Evolutionary conservation across 2,329 filamentous ascomycete genomes (phyloP).

Genomic region (Microcyclospora tardicrescens): DNA sequence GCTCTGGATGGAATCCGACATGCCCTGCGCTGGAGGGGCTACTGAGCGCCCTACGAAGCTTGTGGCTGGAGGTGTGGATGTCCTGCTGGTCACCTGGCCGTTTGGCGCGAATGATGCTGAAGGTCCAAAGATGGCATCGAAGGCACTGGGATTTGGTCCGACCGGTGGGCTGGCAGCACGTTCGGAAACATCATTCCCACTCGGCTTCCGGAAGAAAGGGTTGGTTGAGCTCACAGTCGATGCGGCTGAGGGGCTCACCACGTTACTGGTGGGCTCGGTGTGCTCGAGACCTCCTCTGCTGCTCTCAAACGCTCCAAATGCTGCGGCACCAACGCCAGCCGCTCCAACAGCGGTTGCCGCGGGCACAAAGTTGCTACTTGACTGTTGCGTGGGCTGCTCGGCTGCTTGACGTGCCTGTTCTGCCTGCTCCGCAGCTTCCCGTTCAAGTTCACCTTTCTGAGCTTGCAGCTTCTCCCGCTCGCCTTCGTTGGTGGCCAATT

Average conservation of each 20-base stretch:
- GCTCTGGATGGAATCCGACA: conserved; percentile 18
- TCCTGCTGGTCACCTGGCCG: conserved; percentile 13
- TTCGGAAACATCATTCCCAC: conserved; percentile 11
- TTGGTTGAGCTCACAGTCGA: conserved; percentile 52
- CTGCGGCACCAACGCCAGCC: conserved; percentile 5
- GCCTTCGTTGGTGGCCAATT: conserved; percentile 74
- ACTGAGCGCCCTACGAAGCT: conserved; percentile 14
- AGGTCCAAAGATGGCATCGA: conserved; percentile 27
- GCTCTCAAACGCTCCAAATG: conserved; percentile 4
- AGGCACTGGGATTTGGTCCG: conserved; percentile 23
- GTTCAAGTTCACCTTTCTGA: conserved; percentile 63
- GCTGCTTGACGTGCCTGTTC: conserved; percentile 9
- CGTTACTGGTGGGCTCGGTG: conserved; percentile 1
- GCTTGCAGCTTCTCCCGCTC: conserved; percentile 78
- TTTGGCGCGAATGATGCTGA: conserved; percentile 28
- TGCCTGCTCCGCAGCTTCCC: conserved; percentile 21
- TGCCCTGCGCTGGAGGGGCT: conserved; percentile 6
- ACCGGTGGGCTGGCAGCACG: conserved; percentile 13
- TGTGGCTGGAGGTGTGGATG: conserved; percentile 20
- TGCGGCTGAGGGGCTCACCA: conserved; percentile 6
- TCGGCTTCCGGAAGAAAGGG: conserved; percentile 70
- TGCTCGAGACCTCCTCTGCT: background rate
- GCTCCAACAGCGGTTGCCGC: conserved; percentile 4
- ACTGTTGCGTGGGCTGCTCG: background rate
- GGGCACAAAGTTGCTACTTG: conserved; percentile 1